Evolutionary conservation across 1,284 basidiomycete genomes (phyloP).

Genomic region (Schizophyllum amplum): DNA sequence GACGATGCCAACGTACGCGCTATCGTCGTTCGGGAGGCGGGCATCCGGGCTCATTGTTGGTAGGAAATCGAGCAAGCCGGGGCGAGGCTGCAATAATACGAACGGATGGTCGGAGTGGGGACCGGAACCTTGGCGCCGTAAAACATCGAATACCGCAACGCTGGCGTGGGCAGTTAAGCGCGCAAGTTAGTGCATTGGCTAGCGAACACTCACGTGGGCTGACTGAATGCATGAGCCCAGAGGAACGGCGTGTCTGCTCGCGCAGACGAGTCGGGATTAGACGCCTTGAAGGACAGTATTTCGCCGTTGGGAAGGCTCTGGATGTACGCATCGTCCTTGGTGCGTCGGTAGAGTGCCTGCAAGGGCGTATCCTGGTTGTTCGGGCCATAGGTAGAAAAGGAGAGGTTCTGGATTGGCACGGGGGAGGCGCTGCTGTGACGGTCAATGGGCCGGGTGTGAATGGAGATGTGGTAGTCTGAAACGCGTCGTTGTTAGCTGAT

Average conservation of each 20-base stretch:
- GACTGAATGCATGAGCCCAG: constrained; percentile 51
- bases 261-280: constrained; percentile 10
- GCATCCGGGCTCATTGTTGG: constrained; percentile 33
- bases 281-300: constrained; percentile 61
- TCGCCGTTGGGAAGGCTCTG: constrained; percentile 72
- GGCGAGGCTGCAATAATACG: constrained; percentile 72
- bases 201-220: constrained; percentile 40
- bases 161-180: constrained; percentile 25
- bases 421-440: constrained; percentile 23
- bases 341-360: constrained; percentile 60
- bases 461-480: constrained; percentile 67
- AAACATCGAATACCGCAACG: constrained; percentile 75
- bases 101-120: constrained; percentile 48
- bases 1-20: constrained; percentile 69
- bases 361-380: constrained; percentile 66
- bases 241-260: constrained; percentile 30
- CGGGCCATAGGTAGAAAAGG: constrained; percentile 79
- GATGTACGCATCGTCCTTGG: constrained; percentile 70
- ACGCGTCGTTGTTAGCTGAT: background rate
- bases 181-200: background rate
- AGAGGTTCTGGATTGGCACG: constrained; percentile 63
- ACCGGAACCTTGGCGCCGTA: constrained; percentile 25
- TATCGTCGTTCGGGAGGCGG: constrained; percentile 39
- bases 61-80: constrained; percentile 57
- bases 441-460: constrained; percentile 39